Evolutionary conservation across 2,329 filamentous ascomycete genomes (phyloP), one percentile per base, ranked within the genome.

Genomic region (Coniosporium tulheliwenetii): DNA sequence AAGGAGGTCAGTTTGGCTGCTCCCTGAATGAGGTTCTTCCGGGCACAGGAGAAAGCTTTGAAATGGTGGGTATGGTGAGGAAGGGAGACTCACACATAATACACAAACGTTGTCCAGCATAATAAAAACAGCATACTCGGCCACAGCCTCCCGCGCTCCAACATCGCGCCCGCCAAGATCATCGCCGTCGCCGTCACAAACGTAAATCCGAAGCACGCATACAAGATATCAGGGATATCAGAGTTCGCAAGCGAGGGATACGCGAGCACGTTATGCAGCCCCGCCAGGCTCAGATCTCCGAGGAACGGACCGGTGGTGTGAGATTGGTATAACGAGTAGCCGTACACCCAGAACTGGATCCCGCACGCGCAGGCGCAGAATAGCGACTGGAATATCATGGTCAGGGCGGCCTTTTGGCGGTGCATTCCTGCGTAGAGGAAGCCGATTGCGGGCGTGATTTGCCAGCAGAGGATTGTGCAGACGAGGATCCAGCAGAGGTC

Each of bases 361-460:
- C 67, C 71, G 2, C 64, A 61, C 50, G 77, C 68, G 35, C 70
- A 67, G 30, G 64, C 63, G 33, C 78, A 68, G 55, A 77, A 67
- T 30, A 79, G 60, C 7, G 69, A 71, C 52, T 79, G 76, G 56
- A 79, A 80, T 2, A 81, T 62, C 38, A 80, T 60, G 3, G 74
- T 61, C 26, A 80, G 61, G 5, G 75, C 70, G 10, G 73, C 77
- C 58, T 79, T 80, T 47, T 75, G 64, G 30, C 74, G 67, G 5
- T 75, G 69, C 26, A 81, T 66, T 41, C 77, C 77, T 42, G 73
- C 71, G 56, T 81, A 80, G 1, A 81, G 60, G 7, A 81, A 64
- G 38, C 75, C 76, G 47, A 81, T 75, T 14, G 75, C 77, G 0
- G 77, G 77, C 42, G 79, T 76, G 52, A 81, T 81, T 39, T 79